Percentiles rank a stretch among this genome's conserved stretches.
phyloP scores from a whole-genome alignment of 169 alveolate genomes.

The Plasmodium inui region DNA sequence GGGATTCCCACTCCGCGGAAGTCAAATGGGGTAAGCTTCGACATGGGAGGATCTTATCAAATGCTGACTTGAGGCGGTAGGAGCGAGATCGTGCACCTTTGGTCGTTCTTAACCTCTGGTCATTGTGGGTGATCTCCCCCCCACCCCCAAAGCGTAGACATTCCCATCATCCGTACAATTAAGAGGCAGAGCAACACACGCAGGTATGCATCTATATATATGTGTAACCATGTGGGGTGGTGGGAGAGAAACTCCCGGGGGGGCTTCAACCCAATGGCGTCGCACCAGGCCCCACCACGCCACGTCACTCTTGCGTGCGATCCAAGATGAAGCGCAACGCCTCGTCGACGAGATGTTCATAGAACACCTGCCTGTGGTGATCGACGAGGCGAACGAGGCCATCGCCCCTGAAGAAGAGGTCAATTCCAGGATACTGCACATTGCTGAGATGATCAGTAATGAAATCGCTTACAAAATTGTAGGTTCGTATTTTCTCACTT shows the following conservation, averaged over 20 bases:
- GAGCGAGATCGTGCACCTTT: background rate
- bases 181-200: background rate
- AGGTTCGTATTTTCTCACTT: constrained; percentile 92
- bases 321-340: constrained; percentile 4
- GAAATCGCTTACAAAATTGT: constrained; percentile 89
- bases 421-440: constrained; percentile 29
- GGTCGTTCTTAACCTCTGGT: too few relatives aligned
- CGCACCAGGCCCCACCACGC: background rate
- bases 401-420: constrained; percentile 29
- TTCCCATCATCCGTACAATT: too few relatives aligned
- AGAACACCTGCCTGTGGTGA: background rate
- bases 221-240: background rate
- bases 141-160: background rate
- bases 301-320: background rate
- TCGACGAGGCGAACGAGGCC: constrained; percentile 10
- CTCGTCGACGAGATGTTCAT: constrained; percentile 19
- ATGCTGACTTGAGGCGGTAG: background rate
- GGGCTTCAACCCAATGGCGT: background rate
- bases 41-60: background rate
- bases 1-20: background rate
- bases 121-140: background rate
- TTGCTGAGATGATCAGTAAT: constrained; percentile 91
- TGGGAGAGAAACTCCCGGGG: background rate
- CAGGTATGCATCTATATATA: background rate
- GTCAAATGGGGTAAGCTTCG: background rate